phyloP scores from a whole-genome alignment of 2,329 filamentous ascomycete species.

The Paraphoma chrysanthemicola region DNA sequence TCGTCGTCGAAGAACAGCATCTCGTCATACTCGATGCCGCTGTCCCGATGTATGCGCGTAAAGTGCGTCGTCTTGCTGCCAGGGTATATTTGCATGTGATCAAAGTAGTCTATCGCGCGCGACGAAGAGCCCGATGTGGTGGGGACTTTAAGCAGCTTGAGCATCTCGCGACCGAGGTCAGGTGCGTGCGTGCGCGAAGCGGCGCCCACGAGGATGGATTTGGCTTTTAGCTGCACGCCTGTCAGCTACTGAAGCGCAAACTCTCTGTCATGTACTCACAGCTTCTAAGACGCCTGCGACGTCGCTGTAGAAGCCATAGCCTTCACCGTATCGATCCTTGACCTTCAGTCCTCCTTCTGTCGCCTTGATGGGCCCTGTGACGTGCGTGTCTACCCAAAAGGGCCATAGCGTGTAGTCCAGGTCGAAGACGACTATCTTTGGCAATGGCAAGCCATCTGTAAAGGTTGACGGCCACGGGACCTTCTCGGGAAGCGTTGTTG shows the following conservation, averaged over 20 bases:
- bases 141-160: conserved; percentile 73
- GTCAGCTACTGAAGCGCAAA: not conserved
- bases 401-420: conserved; percentile 99
- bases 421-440: conserved; percentile 88
- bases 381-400: conserved; percentile 97
- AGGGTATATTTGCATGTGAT: conserved; percentile 70
- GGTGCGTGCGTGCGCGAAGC: conserved; percentile 84
- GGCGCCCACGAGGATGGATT: conserved; percentile 68
- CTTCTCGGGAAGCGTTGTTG: conserved; percentile 44
- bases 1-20: conserved; percentile 99
- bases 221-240: conserved; percentile 46
- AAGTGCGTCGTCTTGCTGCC: conserved; percentile 88
- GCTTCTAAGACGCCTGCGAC: conserved; percentile 51
- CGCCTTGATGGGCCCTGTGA: conserved; percentile 73
- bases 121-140: conserved; percentile 56
- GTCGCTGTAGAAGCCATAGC: conserved; percentile 56
- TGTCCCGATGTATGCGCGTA: conserved; percentile 72
- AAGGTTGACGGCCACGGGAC: conserved; percentile 61
- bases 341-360: conserved; percentile 54
- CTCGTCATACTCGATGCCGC: conserved; percentile 75
- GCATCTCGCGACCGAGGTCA: conserved; percentile 79
- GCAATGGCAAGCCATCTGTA: conserved; percentile 73
- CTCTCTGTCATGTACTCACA: conserved; percentile 24
- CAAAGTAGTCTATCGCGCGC: conserved; percentile 60
- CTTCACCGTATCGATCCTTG: conserved; percentile 58